Conservation (phyloP, 306 rosid genomes). For the Glycine latifolia region DNA sequence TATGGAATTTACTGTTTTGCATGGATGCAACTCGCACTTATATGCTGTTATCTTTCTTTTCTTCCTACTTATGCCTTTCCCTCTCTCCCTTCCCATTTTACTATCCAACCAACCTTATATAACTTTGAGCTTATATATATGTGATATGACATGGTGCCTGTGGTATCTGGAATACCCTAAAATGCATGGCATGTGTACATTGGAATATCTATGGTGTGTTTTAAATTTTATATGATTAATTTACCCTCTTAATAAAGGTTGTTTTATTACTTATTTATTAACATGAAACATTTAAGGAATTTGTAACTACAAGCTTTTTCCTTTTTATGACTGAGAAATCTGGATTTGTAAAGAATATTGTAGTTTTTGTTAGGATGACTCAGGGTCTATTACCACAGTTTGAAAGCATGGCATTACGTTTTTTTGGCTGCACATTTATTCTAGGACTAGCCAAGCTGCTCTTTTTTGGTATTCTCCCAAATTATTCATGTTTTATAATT, state of each 20-base stretch:
- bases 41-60: constrained; percentile 2
- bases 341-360: constrained; percentile 1
- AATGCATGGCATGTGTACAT: constrained; percentile 12
- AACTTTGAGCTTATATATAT: neutral
- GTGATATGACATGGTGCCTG: constrained; percentile 10
- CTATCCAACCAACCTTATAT: too few species aligned
- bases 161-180: constrained; percentile 14
- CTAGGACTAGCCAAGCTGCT: constrained; percentile 3
- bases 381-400: constrained; percentile 21
- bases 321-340: neutral
- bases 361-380: neutral
- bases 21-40: constrained; percentile 14
- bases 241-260: constrained; percentile 12
- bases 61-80: neutral
- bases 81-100: too few species aligned
- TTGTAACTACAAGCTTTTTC: constrained; percentile 5
- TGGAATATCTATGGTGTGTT: neutral
- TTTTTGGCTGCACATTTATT: constrained; percentile 4
- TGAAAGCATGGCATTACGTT: neutral
- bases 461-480: neutral
- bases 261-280: neutral
- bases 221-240: constrained; percentile 8
- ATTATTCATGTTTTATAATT: neutral
- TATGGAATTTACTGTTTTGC: constrained; percentile 39
- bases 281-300: constrained; percentile 18